Evolutionary conservation across 2,329 filamentous ascomycete genomes (phyloP).

Genomic region (Pseudocercospora pini-densiflorae): DNA sequence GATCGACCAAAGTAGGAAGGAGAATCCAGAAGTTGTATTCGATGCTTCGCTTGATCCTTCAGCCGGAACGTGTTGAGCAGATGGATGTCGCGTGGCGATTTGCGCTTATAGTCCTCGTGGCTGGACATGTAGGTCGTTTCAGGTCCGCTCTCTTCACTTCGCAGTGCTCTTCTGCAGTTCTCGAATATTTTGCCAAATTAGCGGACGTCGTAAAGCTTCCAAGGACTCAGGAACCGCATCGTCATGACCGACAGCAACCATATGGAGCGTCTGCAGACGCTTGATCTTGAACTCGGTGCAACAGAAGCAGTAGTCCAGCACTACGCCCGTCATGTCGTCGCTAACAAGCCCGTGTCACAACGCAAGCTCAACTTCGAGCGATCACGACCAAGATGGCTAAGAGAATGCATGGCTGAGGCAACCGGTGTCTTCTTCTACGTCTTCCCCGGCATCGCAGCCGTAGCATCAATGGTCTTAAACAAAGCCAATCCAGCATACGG

Average conservation of each 20-base stretch:
- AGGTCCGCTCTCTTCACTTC: background rate
- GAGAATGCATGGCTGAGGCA: conserved; percentile 62
- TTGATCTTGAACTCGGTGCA: conserved; percentile 56
- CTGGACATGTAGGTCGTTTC: background rate
- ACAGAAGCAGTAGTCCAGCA: conserved; percentile 60
- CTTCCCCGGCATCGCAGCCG: conserved; percentile 58
- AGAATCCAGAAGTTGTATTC: background rate
- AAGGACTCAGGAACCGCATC: background rate
- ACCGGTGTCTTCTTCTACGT: conserved; percentile 58
- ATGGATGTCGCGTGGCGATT: background rate
- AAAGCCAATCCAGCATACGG: conserved; percentile 49
- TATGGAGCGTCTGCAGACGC: conserved; percentile 26
- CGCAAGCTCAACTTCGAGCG: conserved; percentile 61
- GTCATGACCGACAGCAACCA: background rate
- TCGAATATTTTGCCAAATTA: background rate
- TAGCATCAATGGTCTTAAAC: conserved; percentile 57
- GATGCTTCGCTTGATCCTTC: background rate
- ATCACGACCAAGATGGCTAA: conserved; percentile 56
- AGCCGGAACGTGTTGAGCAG: background rate
- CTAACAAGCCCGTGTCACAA: conserved; percentile 57
- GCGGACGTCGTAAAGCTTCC: background rate
- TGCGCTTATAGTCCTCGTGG: background rate
- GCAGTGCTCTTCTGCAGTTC: background rate
- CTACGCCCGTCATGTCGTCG: conserved; percentile 55
- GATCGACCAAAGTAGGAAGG: background rate